Evolutionary conservation across 148 eudicot genomes (phyloP), one percentile per base, ranked within the genome.

Genomic region (Nepenthes gracilis): DNA sequence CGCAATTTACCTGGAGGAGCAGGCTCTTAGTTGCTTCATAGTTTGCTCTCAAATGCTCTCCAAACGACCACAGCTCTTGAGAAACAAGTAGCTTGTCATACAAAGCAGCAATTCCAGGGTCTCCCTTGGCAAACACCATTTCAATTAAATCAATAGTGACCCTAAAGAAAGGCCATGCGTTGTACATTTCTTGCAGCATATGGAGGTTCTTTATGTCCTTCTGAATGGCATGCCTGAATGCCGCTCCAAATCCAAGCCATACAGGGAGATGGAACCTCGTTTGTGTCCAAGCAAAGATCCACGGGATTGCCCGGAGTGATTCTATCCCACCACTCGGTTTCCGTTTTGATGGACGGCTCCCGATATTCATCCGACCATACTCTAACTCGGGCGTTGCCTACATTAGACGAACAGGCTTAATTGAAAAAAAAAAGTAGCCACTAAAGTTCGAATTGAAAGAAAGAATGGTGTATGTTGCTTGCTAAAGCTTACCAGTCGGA

Each of bases 81-180:
- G 68, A 65, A 36, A 65, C 68, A 2, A 65, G 61, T 12, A 55
- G 68, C 61, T 65, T 65, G 34, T 65, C 68, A 15, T 65, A 65
- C 60, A 65, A 57, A 33, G 68, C 68, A 57, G 68, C 68, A 57
- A 65, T 65, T 7, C 68, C 54, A 14, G 68, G 68, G 23, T 65
- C 68, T 36, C 68, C 68, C 55, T 65, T 65, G 54, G 68, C 68
- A 35, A 65, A 65, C 68, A 65, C 68, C 68, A 65, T 65, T 9
- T 65, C 68, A 43, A 65, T 15, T 36, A 65, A 57, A 56, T 65
- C 68, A 65, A 65, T 55, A 50, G 68, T 65, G 55, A 65, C 68
- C 8, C 68, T 57, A 35, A 65, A 65, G 54, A 65, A 65, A 10
- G 68, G 68, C 68, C 68, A 65, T 12, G 33, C 15, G 10, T 65